Evolutionary conservation across 2,329 filamentous ascomycete genomes (phyloP).

Genomic region (Fusarium sp.): DNA sequence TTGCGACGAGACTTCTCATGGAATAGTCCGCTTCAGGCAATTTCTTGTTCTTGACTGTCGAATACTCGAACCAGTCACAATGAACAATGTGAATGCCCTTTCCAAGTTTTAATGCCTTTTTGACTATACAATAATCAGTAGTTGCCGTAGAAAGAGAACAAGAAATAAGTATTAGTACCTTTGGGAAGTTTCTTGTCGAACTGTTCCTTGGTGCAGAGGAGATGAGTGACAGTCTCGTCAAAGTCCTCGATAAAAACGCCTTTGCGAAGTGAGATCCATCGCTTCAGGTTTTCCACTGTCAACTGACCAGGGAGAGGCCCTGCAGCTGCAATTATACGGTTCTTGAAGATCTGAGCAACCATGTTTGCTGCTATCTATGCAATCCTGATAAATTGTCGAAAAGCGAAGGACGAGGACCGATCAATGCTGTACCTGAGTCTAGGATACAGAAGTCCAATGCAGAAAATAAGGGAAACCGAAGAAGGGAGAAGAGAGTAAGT

Average conservation of each 20-base stretch:
- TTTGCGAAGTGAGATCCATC: slow-evolving; percentile 72
- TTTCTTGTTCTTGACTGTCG: slow-evolving; percentile 46
- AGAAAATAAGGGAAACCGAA: not conserved
- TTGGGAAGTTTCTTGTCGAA: slow-evolving; percentile 59
- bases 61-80: slow-evolving; percentile 64
- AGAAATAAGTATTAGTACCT: slow-evolving; percentile 41
- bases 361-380: slow-evolving; percentile 25
- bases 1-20: slow-evolving; percentile 48
- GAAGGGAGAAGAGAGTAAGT: not conserved
- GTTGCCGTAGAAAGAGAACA: not conserved
- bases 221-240: slow-evolving; percentile 71
- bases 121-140: slow-evolving; percentile 44
- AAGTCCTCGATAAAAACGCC: slow-evolving; percentile 66
- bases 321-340: slow-evolving; percentile 63
- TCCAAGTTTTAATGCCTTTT: slow-evolving; percentile 48
- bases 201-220: slow-evolving; percentile 72
- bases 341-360: slow-evolving; percentile 58
- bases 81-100: slow-evolving; percentile 54
- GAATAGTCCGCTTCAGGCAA: slow-evolving; percentile 52
- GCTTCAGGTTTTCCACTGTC: slow-evolving; percentile 64
- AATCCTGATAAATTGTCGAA: not conserved
- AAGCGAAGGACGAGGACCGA: not conserved
- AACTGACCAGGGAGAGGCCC: slow-evolving; percentile 64
- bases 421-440: not conserved
- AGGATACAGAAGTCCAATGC: not conserved